Percentiles rank a stretch among this genome's conserved stretches.
These are phyloP conservation scores for Tolypocladium amazonense DNA, from an alignment of 2,329 filamentous ascomycete genomes.

Conservation along the genomic window DNA sequence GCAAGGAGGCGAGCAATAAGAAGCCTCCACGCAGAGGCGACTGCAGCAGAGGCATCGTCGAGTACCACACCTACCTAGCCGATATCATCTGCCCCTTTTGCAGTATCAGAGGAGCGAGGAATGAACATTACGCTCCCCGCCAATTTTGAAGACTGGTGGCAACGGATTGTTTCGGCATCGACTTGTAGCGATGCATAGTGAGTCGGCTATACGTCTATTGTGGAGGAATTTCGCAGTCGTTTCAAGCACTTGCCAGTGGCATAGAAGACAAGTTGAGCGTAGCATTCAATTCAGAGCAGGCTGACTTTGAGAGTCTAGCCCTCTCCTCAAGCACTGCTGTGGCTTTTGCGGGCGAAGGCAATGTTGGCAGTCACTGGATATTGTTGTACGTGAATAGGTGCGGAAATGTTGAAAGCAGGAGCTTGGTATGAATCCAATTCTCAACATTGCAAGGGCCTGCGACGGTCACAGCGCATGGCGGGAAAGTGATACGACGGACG, in stretches of 20 bases:
- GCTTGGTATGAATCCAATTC: not conserved
- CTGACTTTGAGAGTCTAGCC: not conserved
- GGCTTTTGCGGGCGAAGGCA: not conserved
- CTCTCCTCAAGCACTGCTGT: not conserved
- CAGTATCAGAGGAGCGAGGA: not conserved
- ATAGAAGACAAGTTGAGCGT: not conserved
- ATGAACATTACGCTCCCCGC: not conserved
- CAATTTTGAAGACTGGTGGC: not conserved
- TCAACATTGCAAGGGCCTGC: not conserved
- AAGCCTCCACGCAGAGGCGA: not conserved
- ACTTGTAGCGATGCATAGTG: not conserved
- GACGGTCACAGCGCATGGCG: too few species aligned
- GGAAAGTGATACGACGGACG: too few species aligned
- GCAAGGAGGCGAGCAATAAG: not conserved
- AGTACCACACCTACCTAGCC: not conserved
- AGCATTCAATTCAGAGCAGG: too few species aligned
- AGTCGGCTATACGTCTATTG: not conserved
- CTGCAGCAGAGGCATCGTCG: not conserved
- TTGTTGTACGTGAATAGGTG: not conserved
- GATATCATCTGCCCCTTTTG: not conserved
- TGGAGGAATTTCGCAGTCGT: not conserved
- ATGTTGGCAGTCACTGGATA: not conserved
- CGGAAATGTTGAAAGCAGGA: too few species aligned
- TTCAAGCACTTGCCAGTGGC: not conserved
- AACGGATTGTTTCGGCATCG: not conserved